Base-by-base conservation (phyloP, 495 filamentous ascomycete species). In the Bombardia bombarda region DNA sequence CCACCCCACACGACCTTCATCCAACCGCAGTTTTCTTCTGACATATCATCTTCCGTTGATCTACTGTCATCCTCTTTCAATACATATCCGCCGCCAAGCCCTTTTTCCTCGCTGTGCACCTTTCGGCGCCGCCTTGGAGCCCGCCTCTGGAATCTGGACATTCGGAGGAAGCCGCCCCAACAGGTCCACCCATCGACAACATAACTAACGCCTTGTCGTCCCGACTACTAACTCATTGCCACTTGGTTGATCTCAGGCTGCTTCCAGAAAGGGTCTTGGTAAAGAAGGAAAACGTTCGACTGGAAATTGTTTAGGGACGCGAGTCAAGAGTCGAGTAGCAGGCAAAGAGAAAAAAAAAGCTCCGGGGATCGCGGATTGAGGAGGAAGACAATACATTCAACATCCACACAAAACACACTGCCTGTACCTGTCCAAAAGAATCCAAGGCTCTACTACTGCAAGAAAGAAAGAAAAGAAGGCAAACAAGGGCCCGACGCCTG, bases 401-500 rank as follows among this genome's bases (percentile, higher is more conserved):
- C 30, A 40, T n/a, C 17, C 23, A n/a, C 28, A 35, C 25, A 38
- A n/a, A n/a, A n/a, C 35, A 30, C 12, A 32, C 31, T 46, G 14
- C 37, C 38, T 40, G 37, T 53, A 52, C 33, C 37, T 49, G 30
- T 34, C 46, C 18, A 37, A 38, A 21, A 30, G 23, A 25, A n/a
- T n/a, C n/a, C n/a, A n/a, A 32, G n/a, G 30, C 3, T 32, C 31
- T 12, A 17, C 17, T 22, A n/a, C 34, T 38, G 23, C 31, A 32
- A 14, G 37, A 20, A 40, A 38, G 20, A 40, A 30, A 28, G 44
- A 35, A 42, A 43, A 38, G 10, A 42, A 18, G 41, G 38, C 17
- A 42, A 40, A 36, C 37, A 20, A 45, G 17, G 13, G 16, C 35
- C 40, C 25, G 21, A 25, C 42, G 42, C 49, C 53, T 56, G 49